These are phyloP conservation scores for Sherardia arvensis DNA, from an alignment of 257 asterid species.

Conservation along the genomic window DNA sequence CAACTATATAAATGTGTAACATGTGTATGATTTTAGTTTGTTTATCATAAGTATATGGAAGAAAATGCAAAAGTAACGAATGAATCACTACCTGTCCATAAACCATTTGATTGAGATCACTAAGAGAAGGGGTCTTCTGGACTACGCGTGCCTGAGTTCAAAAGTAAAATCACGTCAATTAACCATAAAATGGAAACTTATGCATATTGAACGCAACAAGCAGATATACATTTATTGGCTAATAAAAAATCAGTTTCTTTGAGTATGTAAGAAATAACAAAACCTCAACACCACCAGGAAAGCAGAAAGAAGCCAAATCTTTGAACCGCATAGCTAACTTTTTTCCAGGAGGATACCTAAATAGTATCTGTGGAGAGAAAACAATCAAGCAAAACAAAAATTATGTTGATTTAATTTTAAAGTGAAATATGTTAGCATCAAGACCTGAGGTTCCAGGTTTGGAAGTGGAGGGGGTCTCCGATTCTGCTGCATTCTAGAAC, in stretches of 20 bases:
- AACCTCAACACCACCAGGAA: conserved; percentile 87
- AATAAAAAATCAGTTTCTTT: background rate
- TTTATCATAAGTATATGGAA: conserved; percentile 10
- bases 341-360: conserved; percentile 76
- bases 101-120: conserved; percentile 74
- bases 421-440: conserved; percentile 15
- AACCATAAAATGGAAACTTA: background rate
- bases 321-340: conserved; percentile 47
- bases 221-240: background rate
- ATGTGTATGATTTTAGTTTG: conserved; percentile 9
- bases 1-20: background rate
- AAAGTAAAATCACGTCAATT: background rate
- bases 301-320: conserved; percentile 88
- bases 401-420: background rate
- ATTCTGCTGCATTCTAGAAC: conserved; percentile 27
- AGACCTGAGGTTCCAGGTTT: conserved; percentile 76
- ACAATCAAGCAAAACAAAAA: background rate
- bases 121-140: conserved; percentile 81
- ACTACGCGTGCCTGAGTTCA: conserved; percentile 59
- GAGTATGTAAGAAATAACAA: conserved; percentile 13
- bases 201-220: background rate
- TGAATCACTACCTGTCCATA: conserved; percentile 71
- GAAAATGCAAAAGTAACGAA: background rate
- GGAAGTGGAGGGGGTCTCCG: conserved; percentile 61
- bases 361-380: conserved; percentile 43